Base-by-base conservation (phyloP, 306 rosid species). In the Arachis hypogaea region DNA sequence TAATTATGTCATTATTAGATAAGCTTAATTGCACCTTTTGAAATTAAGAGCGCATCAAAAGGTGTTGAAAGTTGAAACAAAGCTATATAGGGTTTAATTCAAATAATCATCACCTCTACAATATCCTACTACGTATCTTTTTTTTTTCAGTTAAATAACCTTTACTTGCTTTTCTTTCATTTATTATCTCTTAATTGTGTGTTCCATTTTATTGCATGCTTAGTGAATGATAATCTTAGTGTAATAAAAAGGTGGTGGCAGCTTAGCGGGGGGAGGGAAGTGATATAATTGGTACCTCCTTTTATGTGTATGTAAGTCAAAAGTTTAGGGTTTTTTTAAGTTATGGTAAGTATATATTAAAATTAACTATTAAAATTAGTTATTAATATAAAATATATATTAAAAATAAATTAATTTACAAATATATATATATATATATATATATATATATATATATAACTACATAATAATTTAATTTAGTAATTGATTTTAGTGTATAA, bases 41-140 rank as follows among this genome's bases (percentile, higher is more conserved):
- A 41, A 63, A 2, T 65, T 42, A 12, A 55, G 72, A 74, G 22
- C 64, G 22, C 22, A n/a, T 57, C 29, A 3, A 74, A 42, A 64
- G 51, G 33, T 49, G n/a, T 9, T 3, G 5, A 59, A 7, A 43
- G 30, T 9, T 9, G 10, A 49, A 16, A 59, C 2, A 59, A 42
- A 33, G 29, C 55, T 36, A 6, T 44, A 60, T 33, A 33, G 38
- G 38, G 38, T 33, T 33, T 2, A 33, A 33, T 2, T 33, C 46
- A 33, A n/a, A 59, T 33, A n/a, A 60, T 49, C 5, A 72, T 45
- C 9, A 29, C 38, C 68, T 45, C 11, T 45, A 59, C 66, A 29
- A 46, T 22, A 22, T 14, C 55, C 42, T 59, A 5, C 65, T 29
- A n/a, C 11, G 9, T 36, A 2, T 2, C 0, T 33, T n/a, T 46